Evolutionary conservation across 148 eudicot genomes (phyloP).

Genomic region (Limonium bicolor): DNA sequence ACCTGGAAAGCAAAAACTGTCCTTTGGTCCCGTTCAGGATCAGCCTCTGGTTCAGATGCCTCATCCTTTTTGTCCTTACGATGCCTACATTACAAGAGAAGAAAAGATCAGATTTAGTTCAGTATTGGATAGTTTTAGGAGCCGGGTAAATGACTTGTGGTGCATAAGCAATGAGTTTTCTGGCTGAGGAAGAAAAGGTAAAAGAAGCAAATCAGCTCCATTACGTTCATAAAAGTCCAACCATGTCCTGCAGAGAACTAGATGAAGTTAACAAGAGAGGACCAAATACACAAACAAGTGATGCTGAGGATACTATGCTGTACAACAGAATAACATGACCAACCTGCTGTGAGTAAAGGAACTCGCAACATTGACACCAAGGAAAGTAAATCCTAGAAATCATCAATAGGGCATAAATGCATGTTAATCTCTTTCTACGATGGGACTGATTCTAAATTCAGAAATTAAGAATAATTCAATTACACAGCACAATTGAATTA

Average conservation of each 20-base stretch:
- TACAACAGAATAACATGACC: conserved; percentile 7
- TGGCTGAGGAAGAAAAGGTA: too few relatives aligned
- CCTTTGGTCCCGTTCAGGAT: conserved; percentile 87
- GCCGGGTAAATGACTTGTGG: too few relatives aligned
- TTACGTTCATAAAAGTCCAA: conserved; percentile 24
- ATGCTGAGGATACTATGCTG: conserved; percentile 4
- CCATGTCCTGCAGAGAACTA: conserved; percentile 54
- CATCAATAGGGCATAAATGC: not conserved
- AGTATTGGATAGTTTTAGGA: too few relatives aligned
- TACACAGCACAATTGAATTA: too few relatives aligned
- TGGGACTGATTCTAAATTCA: not conserved
- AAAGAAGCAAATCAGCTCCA: conserved; percentile 29
- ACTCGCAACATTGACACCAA: conserved; percentile 13
- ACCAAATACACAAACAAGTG: conserved; percentile 8
- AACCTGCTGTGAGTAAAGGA: conserved; percentile 39
- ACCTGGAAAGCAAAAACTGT: conserved; percentile 98
- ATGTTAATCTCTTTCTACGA: not conserved
- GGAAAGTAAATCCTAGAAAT: not conserved
- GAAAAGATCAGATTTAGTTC: not conserved
- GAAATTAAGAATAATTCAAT: not conserved
- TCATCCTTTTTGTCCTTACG: conserved; percentile 66
- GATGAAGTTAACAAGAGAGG: conserved; percentile 22
- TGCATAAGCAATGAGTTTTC: too few relatives aligned
- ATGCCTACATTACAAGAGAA: conserved; percentile 32
- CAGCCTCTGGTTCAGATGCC: conserved; percentile 48